A percentile compares a stretch with the other conserved stretches of the same genome.
Conservation (phyloP, 2,329 filamentous ascomycete species). For the Apiospora aurea region DNA sequence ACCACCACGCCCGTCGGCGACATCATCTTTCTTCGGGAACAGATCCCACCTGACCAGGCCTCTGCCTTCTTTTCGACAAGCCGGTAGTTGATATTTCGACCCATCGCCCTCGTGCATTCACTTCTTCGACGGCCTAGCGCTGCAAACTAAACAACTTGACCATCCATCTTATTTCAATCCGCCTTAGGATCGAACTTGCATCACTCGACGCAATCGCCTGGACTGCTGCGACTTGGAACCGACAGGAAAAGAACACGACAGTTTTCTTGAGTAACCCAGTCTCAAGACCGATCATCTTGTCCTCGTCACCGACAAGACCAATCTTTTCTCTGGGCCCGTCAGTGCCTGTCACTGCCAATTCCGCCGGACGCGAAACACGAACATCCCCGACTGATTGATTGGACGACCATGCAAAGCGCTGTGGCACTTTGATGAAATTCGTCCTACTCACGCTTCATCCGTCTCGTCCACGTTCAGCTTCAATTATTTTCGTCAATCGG, state of each 20-base stretch:
- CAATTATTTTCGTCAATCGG: constrained; percentile 14
- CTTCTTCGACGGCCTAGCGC: constrained; percentile 2
- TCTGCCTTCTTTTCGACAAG: background rate
- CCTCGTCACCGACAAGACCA: background rate
- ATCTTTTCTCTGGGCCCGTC: background rate
- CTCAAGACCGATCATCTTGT: background rate
- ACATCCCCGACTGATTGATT: constrained; percentile 20
- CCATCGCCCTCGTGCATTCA: background rate
- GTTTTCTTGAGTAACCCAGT: background rate
- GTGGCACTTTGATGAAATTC: constrained; percentile 22
- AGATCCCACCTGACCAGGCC: background rate
- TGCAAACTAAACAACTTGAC: background rate
- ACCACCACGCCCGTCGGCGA: constrained; percentile 4
- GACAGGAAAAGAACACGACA: background rate
- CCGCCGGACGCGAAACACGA: constrained; percentile 21
- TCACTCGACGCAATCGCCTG: constrained; percentile 11
- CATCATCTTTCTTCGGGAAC: background rate
- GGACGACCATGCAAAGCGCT: background rate
- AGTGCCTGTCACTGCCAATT: constrained; percentile 15
- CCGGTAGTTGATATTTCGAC: constrained; percentile 4
- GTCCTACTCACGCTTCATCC: constrained; percentile 20
- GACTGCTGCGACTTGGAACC: background rate
- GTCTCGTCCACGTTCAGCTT: constrained; percentile 1
- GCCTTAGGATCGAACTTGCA: background rate
- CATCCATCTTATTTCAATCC: background rate